phyloP scores from a whole-genome alignment of 2,329 filamentous ascomycete species.

The Apiospora malaysiana region DNA sequence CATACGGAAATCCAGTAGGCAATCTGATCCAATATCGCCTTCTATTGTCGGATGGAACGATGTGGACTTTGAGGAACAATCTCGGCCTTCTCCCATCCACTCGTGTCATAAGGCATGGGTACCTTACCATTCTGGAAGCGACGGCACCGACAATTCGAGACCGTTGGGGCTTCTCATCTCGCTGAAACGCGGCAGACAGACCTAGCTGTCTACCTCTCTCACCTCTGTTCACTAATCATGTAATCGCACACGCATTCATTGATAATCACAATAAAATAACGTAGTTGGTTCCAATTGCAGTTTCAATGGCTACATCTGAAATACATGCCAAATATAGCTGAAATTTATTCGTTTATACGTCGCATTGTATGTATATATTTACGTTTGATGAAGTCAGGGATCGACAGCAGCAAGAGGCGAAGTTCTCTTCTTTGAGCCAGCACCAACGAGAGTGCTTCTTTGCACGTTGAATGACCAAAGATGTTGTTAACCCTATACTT shows the following conservation, averaged over 20 bases:
- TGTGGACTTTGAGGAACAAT: background rate
- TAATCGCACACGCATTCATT: background rate
- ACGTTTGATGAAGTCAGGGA: background rate
- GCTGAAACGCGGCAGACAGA: background rate
- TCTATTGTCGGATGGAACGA: background rate
- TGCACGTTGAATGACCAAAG: background rate
- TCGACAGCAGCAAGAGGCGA: background rate
- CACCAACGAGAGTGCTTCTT: background rate
- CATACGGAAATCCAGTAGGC: too few species aligned
- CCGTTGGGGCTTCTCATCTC: background rate
- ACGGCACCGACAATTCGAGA: background rate
- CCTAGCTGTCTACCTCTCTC: background rate
- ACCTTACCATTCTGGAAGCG: background rate
- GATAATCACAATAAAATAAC: background rate
- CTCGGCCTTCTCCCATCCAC: background rate
- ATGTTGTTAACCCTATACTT: background rate
- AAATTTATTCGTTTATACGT: too few species aligned
- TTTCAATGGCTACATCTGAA: background rate
- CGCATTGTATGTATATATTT: background rate
- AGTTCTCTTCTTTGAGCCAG: background rate
- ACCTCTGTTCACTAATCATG: background rate
- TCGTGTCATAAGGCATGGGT: background rate
- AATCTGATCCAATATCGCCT: background rate
- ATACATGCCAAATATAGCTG: background rate
- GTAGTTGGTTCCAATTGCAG: background rate